Evolutionary conservation across 73 alveolate species (phyloP), one percentile per base, ranked within the genome.

Genomic region (Symbiodinium pilosum): DNA sequence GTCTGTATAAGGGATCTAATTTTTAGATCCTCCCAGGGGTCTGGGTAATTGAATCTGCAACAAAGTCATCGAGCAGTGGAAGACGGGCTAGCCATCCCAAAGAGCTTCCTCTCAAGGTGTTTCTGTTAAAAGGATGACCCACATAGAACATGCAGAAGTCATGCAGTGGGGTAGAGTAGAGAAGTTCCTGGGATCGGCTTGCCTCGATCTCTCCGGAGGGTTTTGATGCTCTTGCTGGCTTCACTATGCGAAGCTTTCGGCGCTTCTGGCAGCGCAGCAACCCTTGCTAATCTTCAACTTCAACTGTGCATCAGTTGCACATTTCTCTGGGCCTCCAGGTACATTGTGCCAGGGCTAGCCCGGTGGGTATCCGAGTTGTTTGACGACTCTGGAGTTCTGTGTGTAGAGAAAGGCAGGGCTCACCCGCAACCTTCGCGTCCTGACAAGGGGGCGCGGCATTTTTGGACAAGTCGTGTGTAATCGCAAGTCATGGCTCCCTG

Each of bases 231-330:
- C 77, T 26, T 64, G 32, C 77, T 64, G 77, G 77, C 32, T 28
- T 64, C 77, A 26, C 32, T 20, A 16, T 28, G 77, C 36, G 71
- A 54, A 21, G 77, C 77, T 64, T 21, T 14, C 38, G 36, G 41
- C 77, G 28, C 28, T 24, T 24, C 38, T 12, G 16, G 32, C 77
- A 64, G 77, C 77, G 32, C 77, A 28, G 77, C 77, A 64, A 64
- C 28, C 36, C 77, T n/a, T 12, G 77, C 77, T 24, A 64, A 26
- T 64, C 77, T 64, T 32, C 77, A 64, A 28, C 77, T 64, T 64
- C 32, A 64, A 64, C 38, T 64, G 77, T 64, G 77, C 77, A 64
- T 64, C 77, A 64, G 77, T 64, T 64, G 77, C 77, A 64, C 77
- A 64, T 18, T 7, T 9, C 6, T 6, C 6, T 6, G 21, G 59